Conservation (phyloP, 2,329 filamentous ascomycete species). For the Aotearoamyces nothofagi region DNA sequence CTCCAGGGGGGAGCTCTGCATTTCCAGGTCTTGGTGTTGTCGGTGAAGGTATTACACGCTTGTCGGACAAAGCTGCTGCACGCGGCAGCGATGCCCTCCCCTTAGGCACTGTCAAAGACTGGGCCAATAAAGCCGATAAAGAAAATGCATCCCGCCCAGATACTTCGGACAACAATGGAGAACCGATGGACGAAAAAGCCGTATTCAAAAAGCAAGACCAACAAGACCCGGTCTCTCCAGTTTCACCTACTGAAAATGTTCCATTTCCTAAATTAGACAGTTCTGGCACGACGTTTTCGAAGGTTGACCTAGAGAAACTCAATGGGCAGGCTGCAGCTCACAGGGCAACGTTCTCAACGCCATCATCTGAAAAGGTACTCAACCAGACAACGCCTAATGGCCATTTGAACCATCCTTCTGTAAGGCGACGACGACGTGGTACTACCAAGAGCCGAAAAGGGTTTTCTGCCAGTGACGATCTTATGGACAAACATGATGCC, state of each 20-base stretch:
- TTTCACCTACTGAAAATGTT: slow-evolving; percentile 26
- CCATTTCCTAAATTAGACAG: slow-evolving; percentile 32
- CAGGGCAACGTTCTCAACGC: slow-evolving; percentile 37
- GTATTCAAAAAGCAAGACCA: slow-evolving; percentile 4
- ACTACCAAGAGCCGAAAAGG: slow-evolving; percentile 49
- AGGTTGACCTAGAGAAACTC: slow-evolving; percentile 9
- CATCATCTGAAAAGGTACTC: slow-evolving; percentile 7
- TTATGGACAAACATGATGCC: slow-evolving; percentile 60
- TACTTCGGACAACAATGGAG: slow-evolving; percentile 6
- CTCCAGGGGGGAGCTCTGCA: slow-evolving; percentile 12
- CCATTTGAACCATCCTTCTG: slow-evolving; percentile 23
- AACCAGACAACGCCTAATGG: background rate
- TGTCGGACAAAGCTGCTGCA: slow-evolving; percentile 12
- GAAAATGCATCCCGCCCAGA: slow-evolving; percentile 9
- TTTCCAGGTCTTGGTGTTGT: slow-evolving; percentile 5
- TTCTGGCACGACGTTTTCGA: slow-evolving; percentile 2
- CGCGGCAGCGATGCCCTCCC: slow-evolving; percentile 9
- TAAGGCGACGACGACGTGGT: slow-evolving; percentile 49
- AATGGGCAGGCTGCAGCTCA: slow-evolving; percentile 28
- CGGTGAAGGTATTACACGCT: slow-evolving; percentile 8
- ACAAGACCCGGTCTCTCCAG: slow-evolving; percentile 25
- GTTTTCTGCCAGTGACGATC: slow-evolving; percentile 53
- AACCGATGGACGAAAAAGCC: slow-evolving; percentile 13
- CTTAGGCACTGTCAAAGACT: slow-evolving; percentile 13
- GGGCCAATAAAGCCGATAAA: slow-evolving; percentile 11